phyloP scores from a whole-genome alignment of 2,329 filamentous ascomycete species.

The Ophiostoma fasciatum region DNA sequence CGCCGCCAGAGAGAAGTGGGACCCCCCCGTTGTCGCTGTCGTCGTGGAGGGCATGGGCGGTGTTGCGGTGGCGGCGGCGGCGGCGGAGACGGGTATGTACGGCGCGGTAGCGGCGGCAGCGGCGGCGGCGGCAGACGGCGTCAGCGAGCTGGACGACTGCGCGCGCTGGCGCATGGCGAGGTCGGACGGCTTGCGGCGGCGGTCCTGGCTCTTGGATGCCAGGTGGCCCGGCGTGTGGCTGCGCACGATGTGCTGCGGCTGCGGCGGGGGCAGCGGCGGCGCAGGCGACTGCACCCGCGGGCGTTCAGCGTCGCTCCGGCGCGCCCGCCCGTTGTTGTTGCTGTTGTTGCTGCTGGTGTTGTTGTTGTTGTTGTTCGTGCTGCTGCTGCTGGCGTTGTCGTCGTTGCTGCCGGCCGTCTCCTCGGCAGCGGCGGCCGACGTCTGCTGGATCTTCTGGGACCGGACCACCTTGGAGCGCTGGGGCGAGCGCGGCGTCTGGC shows the following conservation, averaged over 20 bases:
- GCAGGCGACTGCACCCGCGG: slow-evolving; percentile 5
- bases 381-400: background rate
- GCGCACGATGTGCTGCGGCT: slow-evolving; percentile 27
- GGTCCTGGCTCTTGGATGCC: slow-evolving; percentile 40
- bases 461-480: slow-evolving; percentile 32
- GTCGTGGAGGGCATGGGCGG: no score
- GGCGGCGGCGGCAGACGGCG: slow-evolving; percentile 10
- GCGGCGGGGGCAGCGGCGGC: slow-evolving; percentile 21
- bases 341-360: slow-evolving; percentile 14
- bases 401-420: background rate
- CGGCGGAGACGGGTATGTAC: no score
- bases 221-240: slow-evolving; percentile 50
- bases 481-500: slow-evolving; percentile 21
- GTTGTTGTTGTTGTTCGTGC: slow-evolving; percentile 5
- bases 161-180: slow-evolving; percentile 38
- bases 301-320: slow-evolving; percentile 1
- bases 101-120: slow-evolving; percentile 14
- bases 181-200: slow-evolving; percentile 35
- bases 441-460: slow-evolving; percentile 35
- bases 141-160: slow-evolving; percentile 27
- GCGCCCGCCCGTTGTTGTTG: slow-evolving; percentile 13
- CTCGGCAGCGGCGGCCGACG: slow-evolving; percentile 19
- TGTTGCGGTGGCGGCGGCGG: no score
- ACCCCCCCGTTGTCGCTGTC: no score
- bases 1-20: no score